Base-by-base conservation (phyloP, 495 filamentous ascomycete species). In the Aspergillus nanangensis region DNA sequence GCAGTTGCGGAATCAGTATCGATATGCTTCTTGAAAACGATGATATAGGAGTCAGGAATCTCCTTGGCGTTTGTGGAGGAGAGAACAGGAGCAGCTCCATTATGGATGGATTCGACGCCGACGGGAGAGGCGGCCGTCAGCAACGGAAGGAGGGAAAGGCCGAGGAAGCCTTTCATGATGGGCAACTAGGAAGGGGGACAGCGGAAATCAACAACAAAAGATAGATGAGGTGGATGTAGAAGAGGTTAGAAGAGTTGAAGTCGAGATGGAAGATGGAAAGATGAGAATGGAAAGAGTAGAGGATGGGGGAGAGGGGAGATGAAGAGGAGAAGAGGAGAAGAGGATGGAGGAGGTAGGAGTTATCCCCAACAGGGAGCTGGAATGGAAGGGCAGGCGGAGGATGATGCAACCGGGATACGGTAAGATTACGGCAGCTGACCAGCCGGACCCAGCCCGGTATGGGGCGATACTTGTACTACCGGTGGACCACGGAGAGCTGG, bases 1-100 rank as follows among this genome's bases (percentile, higher is more conserved):
- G 76, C 78, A 19, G 77, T 64, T 10, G 86, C 88, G 41, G 79
- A 72, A 15, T 70, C 69, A 19, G 81, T 66, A 47, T 74, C 73
- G 44, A 99, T 85, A 62, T 96, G 89, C 67, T 92, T 86, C 83
- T 99, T 97, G 81, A 99, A 96, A 53, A 95, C 88, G 70, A 99
- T 71, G 69, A 99, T 96, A 67, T 97, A 99, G 31, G 88, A 89
- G 72, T 96, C 86, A 37, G 89, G 86, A 25, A 99, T 79, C 56
- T 82, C 77, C 52, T 87, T 71, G 21, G 89, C 76, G 56, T 85
- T 84, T 21, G 76, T 67, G 7, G 90, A 85, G 13, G 90, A 92
- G 56, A 97, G 72, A 52, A 99, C 75, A 54, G 94, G 94, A 52
- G 94, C 93, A 34, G 83, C 83, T 49, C 83, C 88, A 56, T 87